Evolutionary conservation across 768 basidiomycete species (phyloP).

Genomic region (Suillus variegatus): DNA sequence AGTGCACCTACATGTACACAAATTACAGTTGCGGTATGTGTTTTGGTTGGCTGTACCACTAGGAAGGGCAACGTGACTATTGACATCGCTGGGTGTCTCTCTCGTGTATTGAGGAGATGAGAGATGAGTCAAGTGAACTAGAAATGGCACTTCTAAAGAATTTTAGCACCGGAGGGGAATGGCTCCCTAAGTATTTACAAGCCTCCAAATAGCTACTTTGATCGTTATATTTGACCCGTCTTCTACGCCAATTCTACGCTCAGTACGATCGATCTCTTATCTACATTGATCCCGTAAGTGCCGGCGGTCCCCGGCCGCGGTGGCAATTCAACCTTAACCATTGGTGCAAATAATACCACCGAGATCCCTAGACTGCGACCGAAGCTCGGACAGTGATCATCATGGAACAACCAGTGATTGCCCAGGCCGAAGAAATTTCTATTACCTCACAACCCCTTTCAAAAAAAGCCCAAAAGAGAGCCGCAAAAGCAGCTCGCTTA

Average conservation of each 20-base stretch:
- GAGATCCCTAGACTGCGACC: neutral
- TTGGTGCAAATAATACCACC: neutral
- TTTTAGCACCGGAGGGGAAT: neutral
- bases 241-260: no score
- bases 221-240: conserved; percentile 1
- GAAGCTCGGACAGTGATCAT: neutral
- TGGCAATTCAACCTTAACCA: conserved; percentile 8
- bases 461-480: conserved; percentile 78
- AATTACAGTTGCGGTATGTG: conserved; percentile 85
- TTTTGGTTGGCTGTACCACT: conserved; percentile 52
- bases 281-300: neutral
- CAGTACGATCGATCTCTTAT: conserved; percentile 3
- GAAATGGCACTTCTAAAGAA: neutral
- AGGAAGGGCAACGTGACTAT: conserved; percentile 33
- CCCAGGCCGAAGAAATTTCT: conserved; percentile 16
- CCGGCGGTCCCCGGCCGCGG: conserved; percentile 9
- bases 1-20: conserved; percentile 75
- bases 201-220: neutral
- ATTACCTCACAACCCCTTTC: conserved; percentile 44
- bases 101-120: neutral
- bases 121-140: neutral
- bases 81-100: neutral
- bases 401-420: conserved; percentile 30
- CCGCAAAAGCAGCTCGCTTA: conserved; percentile 67
- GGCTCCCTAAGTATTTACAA: neutral